phyloP scores from a whole-genome alignment of 1,139 yeast genomes.

The Chernovozyma aurita region DNA sequence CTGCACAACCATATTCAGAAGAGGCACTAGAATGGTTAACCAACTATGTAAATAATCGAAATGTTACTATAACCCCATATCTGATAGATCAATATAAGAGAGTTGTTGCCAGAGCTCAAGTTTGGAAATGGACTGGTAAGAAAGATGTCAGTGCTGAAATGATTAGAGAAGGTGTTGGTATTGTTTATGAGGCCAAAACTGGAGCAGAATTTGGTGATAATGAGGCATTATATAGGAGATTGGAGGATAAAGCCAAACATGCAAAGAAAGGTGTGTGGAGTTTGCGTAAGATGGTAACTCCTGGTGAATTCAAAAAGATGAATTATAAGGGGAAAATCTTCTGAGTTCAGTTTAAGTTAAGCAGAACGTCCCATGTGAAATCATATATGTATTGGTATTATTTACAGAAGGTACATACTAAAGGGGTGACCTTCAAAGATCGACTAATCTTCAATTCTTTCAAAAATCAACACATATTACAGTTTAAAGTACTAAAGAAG shows the following conservation, averaged over 20 bases:
- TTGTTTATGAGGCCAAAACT: slow-evolving; percentile 76
- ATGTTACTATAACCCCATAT: slow-evolving; percentile 71
- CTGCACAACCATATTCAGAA: slow-evolving; percentile 83
- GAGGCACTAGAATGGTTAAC: slow-evolving; percentile 82
- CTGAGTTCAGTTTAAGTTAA: too few species aligned
- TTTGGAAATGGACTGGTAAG: slow-evolving; percentile 71
- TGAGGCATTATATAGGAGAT: slow-evolving; percentile 51
- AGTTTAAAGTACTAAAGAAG: too few species aligned
- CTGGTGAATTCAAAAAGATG: slow-evolving; percentile 70
- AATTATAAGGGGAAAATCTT: too few species aligned
- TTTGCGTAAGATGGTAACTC: slow-evolving; percentile 56
- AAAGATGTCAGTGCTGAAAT: slow-evolving; percentile 84
- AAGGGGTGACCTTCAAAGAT: too few species aligned
- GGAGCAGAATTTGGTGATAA: slow-evolving; percentile 86
- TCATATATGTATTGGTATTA: too few species aligned
- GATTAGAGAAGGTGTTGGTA: slow-evolving; percentile 77
- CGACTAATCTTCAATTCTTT: too few species aligned
- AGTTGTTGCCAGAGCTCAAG: slow-evolving; percentile 75
- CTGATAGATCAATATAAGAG: slow-evolving; percentile 86
- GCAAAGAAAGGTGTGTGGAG: slow-evolving; percentile 71
- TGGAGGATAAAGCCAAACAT: slow-evolving; percentile 59
- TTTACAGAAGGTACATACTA: too few species aligned
- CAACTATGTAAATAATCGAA: slow-evolving; percentile 55
- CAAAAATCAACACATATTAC: too few species aligned
- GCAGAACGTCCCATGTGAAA: too few species aligned